phyloP scores from a whole-genome alignment of 495 filamentous ascomycete genomes.

The Penicillium egyptiacum region DNA sequence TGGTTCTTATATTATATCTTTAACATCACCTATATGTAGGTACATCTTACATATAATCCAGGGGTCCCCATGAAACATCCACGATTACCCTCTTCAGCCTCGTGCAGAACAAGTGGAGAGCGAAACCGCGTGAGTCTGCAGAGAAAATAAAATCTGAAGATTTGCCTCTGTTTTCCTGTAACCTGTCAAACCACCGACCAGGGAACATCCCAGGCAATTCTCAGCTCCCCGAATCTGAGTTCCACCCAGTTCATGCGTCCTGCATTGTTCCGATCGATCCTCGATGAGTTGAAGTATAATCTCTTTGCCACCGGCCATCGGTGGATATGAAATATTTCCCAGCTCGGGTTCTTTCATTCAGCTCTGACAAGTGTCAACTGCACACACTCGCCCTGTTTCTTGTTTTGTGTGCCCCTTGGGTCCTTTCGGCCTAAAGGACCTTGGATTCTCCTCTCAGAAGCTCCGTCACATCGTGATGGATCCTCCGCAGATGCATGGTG shows the following conservation, averaged over 20 bases:
- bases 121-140: conserved; percentile 14
- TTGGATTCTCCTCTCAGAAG: conserved; percentile 12
- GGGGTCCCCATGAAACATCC: not conserved
- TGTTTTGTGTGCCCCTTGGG: not conserved
- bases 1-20: too few species aligned
- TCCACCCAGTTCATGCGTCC: conserved; percentile 13
- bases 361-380: conserved; percentile 1
- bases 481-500: conserved; percentile 36
- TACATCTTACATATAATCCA: too few species aligned
- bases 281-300: conserved; percentile 6
- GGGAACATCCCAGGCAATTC: conserved; percentile 17
- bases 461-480: conserved; percentile 35
- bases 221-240: conserved; percentile 19
- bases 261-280: conserved; percentile 22
- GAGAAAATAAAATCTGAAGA: not conserved
- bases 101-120: conserved; percentile 15
- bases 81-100: conserved; percentile 22
- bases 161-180: not conserved
- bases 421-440: conserved; percentile 1
- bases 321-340: not conserved
- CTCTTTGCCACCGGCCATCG: too few species aligned
- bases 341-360: not conserved
- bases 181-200: conserved; percentile 18
- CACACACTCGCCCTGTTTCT: not conserved
- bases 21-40: too few species aligned